phyloP scores from a whole-genome alignment of 805 yeast genomes.

The Metschnikowia orientalis region DNA sequence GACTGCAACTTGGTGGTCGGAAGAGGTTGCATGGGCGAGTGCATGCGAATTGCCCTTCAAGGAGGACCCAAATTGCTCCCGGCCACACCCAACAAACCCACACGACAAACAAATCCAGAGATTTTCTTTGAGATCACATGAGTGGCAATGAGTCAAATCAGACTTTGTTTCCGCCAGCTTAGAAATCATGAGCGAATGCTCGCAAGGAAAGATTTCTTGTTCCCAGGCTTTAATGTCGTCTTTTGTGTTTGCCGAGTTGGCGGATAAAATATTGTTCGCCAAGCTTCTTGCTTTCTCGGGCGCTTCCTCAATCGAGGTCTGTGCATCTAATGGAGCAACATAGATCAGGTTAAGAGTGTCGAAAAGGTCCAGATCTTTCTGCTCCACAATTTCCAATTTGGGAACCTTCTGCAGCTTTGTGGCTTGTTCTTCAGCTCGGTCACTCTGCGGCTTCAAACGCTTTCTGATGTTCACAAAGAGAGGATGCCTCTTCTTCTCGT shows the following conservation, averaged over 20 bases:
- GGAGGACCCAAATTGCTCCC: slow-evolving; percentile 89
- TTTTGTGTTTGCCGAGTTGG: slow-evolving; percentile 55
- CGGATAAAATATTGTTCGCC: slow-evolving; percentile 44
- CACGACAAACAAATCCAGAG: slow-evolving; percentile 91
- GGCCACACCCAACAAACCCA: slow-evolving; percentile 92
- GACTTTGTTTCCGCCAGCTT: slow-evolving; percentile 28
- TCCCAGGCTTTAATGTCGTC: slow-evolving; percentile 90
- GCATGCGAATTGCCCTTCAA: slow-evolving; percentile 92
- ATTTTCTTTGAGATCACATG: slow-evolving; percentile 67
- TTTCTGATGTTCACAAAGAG: slow-evolving; percentile 58
- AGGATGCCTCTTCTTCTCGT: slow-evolving; percentile 47
- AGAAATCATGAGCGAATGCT: slow-evolving; percentile 60
- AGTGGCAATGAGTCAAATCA: slow-evolving; percentile 44
- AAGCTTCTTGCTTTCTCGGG: slow-evolving; percentile 22
- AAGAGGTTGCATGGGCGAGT: slow-evolving; percentile 55
- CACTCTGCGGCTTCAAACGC: slow-evolving; percentile 32
- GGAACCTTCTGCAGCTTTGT: slow-evolving; percentile 42
- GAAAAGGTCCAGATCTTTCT: slow-evolving; percentile 59
- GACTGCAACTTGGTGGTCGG: slow-evolving; percentile 77
- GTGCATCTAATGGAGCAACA: slow-evolving; percentile 29
- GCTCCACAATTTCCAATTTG: slow-evolving; percentile 64
- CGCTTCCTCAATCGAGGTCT: slow-evolving; percentile 20
- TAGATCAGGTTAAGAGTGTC: slow-evolving; percentile 43
- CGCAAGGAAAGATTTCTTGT: slow-evolving; percentile 76
- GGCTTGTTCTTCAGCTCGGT: slow-evolving; percentile 22